Base-by-base conservation (phyloP, 2,329 filamentous ascomycete species). In the Orbilia ellipsospora region DNA sequence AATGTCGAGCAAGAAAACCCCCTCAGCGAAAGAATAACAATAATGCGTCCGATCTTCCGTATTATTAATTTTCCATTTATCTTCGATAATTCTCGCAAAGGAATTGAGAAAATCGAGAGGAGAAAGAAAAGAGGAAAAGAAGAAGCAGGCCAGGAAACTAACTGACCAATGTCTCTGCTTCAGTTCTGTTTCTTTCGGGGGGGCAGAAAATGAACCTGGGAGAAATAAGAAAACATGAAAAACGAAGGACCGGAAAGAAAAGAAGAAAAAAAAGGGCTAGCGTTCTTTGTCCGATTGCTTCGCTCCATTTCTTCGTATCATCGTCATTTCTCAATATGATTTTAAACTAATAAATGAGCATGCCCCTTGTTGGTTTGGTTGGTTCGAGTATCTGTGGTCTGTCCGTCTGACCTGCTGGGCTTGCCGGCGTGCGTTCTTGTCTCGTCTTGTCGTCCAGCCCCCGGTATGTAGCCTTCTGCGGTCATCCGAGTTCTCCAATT, bases 241-340 rank as follows among this genome's bases (percentile, higher is more conserved):
- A 36, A 6, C 31, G 18, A 23, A 23, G 23, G 23, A 40, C 44
- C 45, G 40, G 31, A 61, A 61, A 50, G 40, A 61, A 61, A 55
- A 55, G 10, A 69, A 40, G 26, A 42, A 36, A 56, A 72, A 72
- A 60, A 64, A 51, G 40, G 60, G 67, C 67, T 72, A 72, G 67
- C 67, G 45, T 64, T 64, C 59, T 72, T 72, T 64, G 67, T 70
- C 51, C 51, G 67, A 70, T 72, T 72, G 67, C 60, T 65, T 60
- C 52, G 44, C 45, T 57, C 52, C 20, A 60, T 18, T 60, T 28
- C 64, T 60, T 68, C 55, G 48, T 36, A 36, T 10, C 31, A 36
- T 36, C 31, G 31, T 36, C 31, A 36, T 36, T 36, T 36, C 31
- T 36, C 31, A 36, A 23, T 6, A 36, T 36, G 31, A 36, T 36